Evolutionary conservation across 1,284 basidiomycete species (phyloP), one percentile per base, ranked within the genome.

Genomic region (Malassezia japonica): DNA sequence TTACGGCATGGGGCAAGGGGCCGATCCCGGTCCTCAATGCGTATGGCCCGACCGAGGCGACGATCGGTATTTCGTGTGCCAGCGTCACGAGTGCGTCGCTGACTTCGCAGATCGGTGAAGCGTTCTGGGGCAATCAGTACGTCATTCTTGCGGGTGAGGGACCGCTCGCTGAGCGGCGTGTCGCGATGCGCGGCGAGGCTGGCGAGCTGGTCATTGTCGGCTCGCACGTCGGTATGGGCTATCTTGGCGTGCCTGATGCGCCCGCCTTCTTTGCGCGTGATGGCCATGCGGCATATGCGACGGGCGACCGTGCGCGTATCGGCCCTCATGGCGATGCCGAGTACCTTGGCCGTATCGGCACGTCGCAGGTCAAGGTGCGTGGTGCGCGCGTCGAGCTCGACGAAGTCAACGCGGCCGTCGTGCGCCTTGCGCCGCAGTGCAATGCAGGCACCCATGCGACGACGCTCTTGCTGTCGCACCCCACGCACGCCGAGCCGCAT

Each of bases 1-100:
- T 64, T n/a, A 41, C 54, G 31, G 18, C 56, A 4, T 70, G 68
- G 68, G 62, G 62, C 15, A 42, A 56, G 3, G 24, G 40, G 15
- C 48, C 50, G 25, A 57, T 65, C 3, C 59, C 56, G 6, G 52
- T 67, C 10, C 55, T 71, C 24, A 68, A 71, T 34, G 68, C 66
- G 0, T 71, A 71, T 35, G 68, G 68, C 15, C 68, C 68, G 4
- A 71, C 66, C 15, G 68, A 71, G 48, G 62, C 63, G 5, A 61
- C 64, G 5, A 71, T 71, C 46, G 67, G 67, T 33, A 68, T 56
- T 42, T 70, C 67, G 32, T 59, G 64, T 24, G 61, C 65, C 23
- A 59, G 56, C 4, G 56, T 70, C n/a, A 41, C 27, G 24, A 51
- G 55, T 28, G 25, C 16, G 1, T 55, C 60, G 13, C 52, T 57